Evolutionary conservation across 164 flowering plant genomes (phyloP), one percentile per base, ranked within the genome.

Genomic region (Aristolochia fimbriata): DNA sequence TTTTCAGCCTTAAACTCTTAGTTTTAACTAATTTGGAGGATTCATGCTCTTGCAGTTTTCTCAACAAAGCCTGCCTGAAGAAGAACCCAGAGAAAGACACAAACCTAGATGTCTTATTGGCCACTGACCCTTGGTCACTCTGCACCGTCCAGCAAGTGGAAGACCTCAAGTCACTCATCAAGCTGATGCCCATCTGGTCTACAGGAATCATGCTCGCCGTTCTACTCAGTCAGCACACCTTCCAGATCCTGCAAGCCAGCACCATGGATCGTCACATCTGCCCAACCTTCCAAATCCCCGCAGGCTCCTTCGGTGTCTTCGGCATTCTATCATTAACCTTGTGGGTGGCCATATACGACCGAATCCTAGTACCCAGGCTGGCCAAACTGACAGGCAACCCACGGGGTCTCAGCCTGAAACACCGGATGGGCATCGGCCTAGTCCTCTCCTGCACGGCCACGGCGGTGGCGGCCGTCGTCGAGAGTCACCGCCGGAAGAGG

Each of bases 371-470:
- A 23, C 89, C 81, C 1, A 0, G 74, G 9, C 69, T 71, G 16
- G 65, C 77, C 5, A 71, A 65, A 49, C 0, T 68, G 65, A 75
- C 61, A 2, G 76, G 80, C 21, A 37, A 19, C 37, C 80, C 77
- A 0, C 57, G 65, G 6, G 80, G 84, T 2, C 57, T 81, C 13
- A 65, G 74, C 47, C 16, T 63, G 2, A 78, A 61, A 57, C 52
- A 45, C 3, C 69, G 83, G 27, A 85, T 85, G 83, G 91, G 83
- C 11, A 59, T 67, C 2, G 91, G 91, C 3, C n/a, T 80, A 11
- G 43, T 76, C 0, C 14, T 76, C 2, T 67, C 79, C 2, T 23
- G 57, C 43, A 12, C 55, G 6, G 61, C 73, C 15, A 68, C 66
- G 63, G 68, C 65, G 13, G 63, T 70, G 8, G 33, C 71, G 0